Evolutionary conservation across 352 stramenopile species (phyloP).

Genomic region (Pythium dissotocum): DNA sequence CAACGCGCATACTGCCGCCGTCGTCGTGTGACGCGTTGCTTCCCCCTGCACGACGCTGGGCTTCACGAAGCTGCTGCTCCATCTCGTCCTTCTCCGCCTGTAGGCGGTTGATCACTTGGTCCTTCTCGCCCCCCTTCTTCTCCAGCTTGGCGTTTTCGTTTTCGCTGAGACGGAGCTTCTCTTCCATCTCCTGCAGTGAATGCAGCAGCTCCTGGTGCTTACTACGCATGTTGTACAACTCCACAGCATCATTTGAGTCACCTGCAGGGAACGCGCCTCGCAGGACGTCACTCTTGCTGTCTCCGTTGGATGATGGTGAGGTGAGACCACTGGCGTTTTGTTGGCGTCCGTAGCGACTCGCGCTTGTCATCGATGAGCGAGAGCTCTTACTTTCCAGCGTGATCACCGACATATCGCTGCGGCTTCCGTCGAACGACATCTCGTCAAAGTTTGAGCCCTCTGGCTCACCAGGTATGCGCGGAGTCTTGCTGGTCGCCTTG

Average conservation of each 20-base stretch:
- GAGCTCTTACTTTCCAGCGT: constrained; percentile 60
- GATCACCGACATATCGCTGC: constrained; percentile 63
- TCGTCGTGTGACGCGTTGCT: constrained; percentile 3
- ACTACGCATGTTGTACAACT: constrained; percentile 29
- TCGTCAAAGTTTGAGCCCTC: constrained; percentile 39
- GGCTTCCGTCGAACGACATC: constrained; percentile 52
- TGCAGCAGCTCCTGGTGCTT: constrained; percentile 44
- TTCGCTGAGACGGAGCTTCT: constrained; percentile 54
- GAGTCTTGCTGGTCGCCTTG: constrained; percentile 35
- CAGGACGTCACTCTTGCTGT: constrained; percentile 26
- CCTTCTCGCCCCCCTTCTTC: constrained; percentile 48
- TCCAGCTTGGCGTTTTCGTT: constrained; percentile 57
- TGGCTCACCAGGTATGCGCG: constrained; percentile 10
- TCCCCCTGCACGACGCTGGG: background rate
- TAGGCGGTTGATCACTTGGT: constrained; percentile 48
- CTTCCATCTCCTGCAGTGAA: constrained; percentile 51
- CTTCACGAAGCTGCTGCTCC: constrained; percentile 23
- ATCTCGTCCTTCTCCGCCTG: constrained; percentile 39
- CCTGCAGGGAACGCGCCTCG: constrained; percentile 18
- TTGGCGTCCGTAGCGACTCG: constrained; percentile 12
- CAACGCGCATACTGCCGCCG: constrained; percentile 47
- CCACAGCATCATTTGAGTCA: constrained; percentile 24
- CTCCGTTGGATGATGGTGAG: constrained; percentile 13
- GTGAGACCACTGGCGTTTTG: constrained; percentile 10
- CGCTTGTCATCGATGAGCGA: constrained; percentile 35